These are phyloP conservation scores for Brassica hybrid DNA, from an alignment of 441 rosid species.

Conservation along the genomic window DNA sequence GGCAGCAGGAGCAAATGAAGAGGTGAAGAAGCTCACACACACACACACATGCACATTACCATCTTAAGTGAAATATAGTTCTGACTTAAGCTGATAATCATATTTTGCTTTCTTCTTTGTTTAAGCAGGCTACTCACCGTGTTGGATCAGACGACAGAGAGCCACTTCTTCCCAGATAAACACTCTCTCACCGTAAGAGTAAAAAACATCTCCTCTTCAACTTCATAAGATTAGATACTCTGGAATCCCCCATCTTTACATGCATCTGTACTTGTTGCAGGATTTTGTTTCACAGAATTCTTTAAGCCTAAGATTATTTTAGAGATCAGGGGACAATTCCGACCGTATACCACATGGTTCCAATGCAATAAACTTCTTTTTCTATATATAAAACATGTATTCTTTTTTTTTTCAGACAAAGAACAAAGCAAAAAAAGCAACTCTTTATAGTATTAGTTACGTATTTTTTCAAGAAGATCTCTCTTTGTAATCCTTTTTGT, in stretches of 20 bases:
- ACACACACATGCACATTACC: not conserved
- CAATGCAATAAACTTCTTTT: slow-evolving; percentile 26
- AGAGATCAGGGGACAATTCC: slow-evolving; percentile 32
- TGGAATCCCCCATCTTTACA: slow-evolving; percentile 10
- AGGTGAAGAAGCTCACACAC: slow-evolving; percentile 55
- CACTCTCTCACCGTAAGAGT: slow-evolving; percentile 38
- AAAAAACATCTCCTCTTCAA: slow-evolving; percentile 16
- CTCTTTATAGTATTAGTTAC: no score
- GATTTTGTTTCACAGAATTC: slow-evolving; percentile 47
- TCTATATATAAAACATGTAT: slow-evolving; percentile 31
- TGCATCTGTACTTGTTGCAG: slow-evolving; percentile 34
- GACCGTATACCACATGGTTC: not conserved
- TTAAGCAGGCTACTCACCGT: slow-evolving; percentile 65
- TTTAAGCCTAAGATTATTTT: slow-evolving; percentile 52
- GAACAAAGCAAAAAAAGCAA: slow-evolving; percentile 7
- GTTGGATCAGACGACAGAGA: slow-evolving; percentile 66
- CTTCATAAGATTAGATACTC: not conserved
- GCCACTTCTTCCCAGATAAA: slow-evolving; percentile 77
- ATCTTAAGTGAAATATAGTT: not conserved
- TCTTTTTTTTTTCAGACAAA: slow-evolving; percentile 39
- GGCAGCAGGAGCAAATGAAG: slow-evolving; percentile 88
- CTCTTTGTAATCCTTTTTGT: not conserved
- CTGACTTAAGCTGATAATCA: slow-evolving; percentile 14
- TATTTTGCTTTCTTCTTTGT: slow-evolving; percentile 8
- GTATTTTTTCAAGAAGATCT: no score